phyloP scores from a whole-genome alignment of 495 filamentous ascomycete species.

The Platismatia glauca region DNA sequence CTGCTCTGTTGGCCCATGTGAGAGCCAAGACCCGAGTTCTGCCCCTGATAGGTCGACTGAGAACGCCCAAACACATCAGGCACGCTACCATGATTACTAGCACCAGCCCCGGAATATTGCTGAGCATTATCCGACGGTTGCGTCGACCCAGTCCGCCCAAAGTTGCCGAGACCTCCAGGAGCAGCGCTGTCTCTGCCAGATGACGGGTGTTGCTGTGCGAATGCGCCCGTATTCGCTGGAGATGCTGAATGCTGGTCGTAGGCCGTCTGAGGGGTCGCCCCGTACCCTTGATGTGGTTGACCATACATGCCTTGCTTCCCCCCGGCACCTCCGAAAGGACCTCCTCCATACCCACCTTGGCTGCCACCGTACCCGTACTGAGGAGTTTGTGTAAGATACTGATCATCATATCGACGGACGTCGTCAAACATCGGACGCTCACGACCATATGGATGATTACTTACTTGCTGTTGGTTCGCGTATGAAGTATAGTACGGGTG shows the following conservation, averaged over 20 bases:
- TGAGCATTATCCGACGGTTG: constrained; percentile 64
- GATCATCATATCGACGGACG: constrained; percentile 45
- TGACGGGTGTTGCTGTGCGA: constrained; percentile 52
- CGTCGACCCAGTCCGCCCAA: constrained; percentile 63
- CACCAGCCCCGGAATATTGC: constrained; percentile 41
- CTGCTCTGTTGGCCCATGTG: constrained; percentile 52
- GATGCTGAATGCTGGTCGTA: constrained; percentile 71
- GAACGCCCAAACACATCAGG: constrained; percentile 73
- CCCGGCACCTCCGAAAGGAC: constrained; percentile 27
- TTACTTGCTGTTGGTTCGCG: constrained; percentile 53
- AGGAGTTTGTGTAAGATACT: constrained; percentile 45
- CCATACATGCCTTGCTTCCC: constrained; percentile 67
- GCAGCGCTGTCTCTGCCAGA: constrained; percentile 56
- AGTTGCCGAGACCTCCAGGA: constrained; percentile 53
- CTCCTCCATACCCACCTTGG: constrained; percentile 61
- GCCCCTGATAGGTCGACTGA: constrained; percentile 56
- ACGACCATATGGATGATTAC: constrained; percentile 42
- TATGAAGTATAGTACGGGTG: constrained; percentile 74
- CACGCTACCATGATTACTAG: constrained; percentile 59
- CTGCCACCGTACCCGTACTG: constrained; percentile 59
- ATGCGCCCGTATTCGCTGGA: constrained; percentile 59
- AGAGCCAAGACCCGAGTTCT: constrained; percentile 56
- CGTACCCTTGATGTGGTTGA: constrained; percentile 67
- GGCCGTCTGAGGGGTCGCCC: constrained; percentile 57
- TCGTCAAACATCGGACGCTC: constrained; percentile 50